These are phyloP conservation scores for Grifola frondosa DNA, from an alignment of 1,284 basidiomycete genomes.

Conservation along the genomic window DNA sequence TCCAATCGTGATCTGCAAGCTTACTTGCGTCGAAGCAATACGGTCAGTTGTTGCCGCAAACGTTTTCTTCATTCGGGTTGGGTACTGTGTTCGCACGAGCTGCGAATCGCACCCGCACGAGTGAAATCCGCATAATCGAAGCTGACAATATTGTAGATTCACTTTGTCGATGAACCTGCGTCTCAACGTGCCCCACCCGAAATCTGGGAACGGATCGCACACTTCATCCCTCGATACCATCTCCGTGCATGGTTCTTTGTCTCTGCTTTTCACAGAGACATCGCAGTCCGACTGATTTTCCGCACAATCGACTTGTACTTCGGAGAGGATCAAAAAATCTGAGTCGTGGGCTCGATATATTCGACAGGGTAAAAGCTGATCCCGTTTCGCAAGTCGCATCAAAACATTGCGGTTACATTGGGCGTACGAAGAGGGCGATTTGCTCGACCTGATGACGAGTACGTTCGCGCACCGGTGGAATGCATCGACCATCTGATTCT, in stretches of 20 bases:
- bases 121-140: neutral
- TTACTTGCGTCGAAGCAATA: constrained; percentile 40
- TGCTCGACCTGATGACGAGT: constrained; percentile 63
- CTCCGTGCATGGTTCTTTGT: constrained; percentile 65
- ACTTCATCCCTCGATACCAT: constrained; percentile 59
- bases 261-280: constrained; percentile 60
- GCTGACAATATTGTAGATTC: constrained; percentile 39
- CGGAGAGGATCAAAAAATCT: constrained; percentile 58
- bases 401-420: constrained; percentile 61
- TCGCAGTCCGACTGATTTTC: constrained; percentile 61
- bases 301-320: constrained; percentile 65
- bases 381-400: constrained; percentile 55
- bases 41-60: constrained; percentile 13
- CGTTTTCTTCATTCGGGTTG: neutral
- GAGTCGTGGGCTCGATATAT: constrained; percentile 59
- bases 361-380: constrained; percentile 62
- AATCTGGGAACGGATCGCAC: constrained; percentile 65
- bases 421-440: constrained; percentile 65
- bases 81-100: neutral
- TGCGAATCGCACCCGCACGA: neutral
- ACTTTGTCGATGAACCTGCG: constrained; percentile 51
- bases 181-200: constrained; percentile 59
- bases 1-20: constrained; percentile 53
- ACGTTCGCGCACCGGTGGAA: constrained; percentile 24
- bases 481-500: neutral